Conservation (phyloP, 2,329 filamentous ascomycete genomes). For the Hypoxylon sp. region DNA sequence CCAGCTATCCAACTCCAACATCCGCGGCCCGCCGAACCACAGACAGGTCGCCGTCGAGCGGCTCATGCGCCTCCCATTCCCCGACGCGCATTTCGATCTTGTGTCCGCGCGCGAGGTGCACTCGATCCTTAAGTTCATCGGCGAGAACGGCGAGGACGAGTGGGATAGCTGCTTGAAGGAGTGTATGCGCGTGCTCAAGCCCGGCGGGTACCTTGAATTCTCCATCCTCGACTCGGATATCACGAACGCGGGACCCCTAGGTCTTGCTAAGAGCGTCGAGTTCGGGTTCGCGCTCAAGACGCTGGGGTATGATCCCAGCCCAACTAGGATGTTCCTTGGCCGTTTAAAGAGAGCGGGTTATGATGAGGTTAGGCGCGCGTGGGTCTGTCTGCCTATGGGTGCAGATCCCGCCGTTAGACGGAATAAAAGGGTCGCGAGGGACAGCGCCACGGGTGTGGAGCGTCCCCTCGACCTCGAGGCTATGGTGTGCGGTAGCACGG, state of each 20-base stretch:
- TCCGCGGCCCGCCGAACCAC: conserved; percentile 89
- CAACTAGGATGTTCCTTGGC: conserved; percentile 83
- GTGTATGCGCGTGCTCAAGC: conserved; percentile 91
- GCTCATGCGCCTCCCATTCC: conserved; percentile 86
- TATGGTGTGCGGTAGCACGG: conserved; percentile 74
- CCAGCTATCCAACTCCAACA: conserved; percentile 78
- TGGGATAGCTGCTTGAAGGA: conserved; percentile 88
- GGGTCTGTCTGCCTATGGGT: conserved; percentile 90
- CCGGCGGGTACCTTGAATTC: conserved; percentile 93
- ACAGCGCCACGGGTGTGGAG: conserved; percentile 54
- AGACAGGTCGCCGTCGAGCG: conserved; percentile 82
- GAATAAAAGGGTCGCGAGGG: conserved; percentile 48
- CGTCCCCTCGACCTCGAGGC: conserved; percentile 70
- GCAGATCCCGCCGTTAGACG: conserved; percentile 58
- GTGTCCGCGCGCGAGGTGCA: conserved; percentile 91
- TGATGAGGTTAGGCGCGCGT: conserved; percentile 82
- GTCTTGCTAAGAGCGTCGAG: conserved; percentile 86
- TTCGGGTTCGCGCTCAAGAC: conserved; percentile 92
- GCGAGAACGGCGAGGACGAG: conserved; percentile 80
- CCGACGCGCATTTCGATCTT: conserved; percentile 87
- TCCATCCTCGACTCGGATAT: conserved; percentile 90
- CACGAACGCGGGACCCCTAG: conserved; percentile 83
- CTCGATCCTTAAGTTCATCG: conserved; percentile 80
- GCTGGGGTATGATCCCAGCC: conserved; percentile 87
- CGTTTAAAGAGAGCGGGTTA: conserved; percentile 83